Evolutionary conservation across 108 stramenopile genomes (phyloP), one percentile per base, ranked within the genome.

Genomic region (Cyclotella baltica): DNA sequence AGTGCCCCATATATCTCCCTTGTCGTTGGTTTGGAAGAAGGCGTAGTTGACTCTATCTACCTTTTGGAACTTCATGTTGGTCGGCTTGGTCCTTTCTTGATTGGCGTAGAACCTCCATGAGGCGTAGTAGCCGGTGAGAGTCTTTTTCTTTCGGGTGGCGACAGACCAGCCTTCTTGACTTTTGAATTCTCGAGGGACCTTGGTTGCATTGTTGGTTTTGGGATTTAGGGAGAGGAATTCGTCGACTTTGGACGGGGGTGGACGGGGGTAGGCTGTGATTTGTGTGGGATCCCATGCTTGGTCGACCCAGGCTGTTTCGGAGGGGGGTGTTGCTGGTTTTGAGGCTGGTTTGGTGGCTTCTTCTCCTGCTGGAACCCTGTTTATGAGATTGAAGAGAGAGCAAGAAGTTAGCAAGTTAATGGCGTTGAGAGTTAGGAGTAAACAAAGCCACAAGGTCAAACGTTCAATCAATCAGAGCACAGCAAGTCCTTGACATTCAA

Each of bases 41-140:
- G 71, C 71, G 22, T 52, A 72, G 30, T 72, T 72, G 18, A 72
- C 71, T 10, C 59, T 38, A 48, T 72, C 71, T 0, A 72, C 46
- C 59, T 81, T 81, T 2, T 55, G 63, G 62, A 81, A 81, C 20
- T 81, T 53, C 75, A 81, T 81, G 38, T 81, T 81, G 13, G 6
- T 16, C 11, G 80, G 75, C 22, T 40, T 25, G 0, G 80, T 20
- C 25, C 74, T 63, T 34, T 76, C 75, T 25, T 34, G 35, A 63
- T 76, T 69, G 36, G 67, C 55, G 28, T 81, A 81, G 52, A 52
- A 81, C 30, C 75, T 66, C 80, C 80, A 81, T 1, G 62, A 61
- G 23, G 80, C 67, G 37, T 81, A 81, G 29, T 81, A 81, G 6
- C 80, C 80, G 11, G 75, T 69, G 0, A 81, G 37, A 10, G 59